Base-by-base conservation (phyloP, 2,329 filamentous ascomycete species). In the Penicillium sclerotigenum region DNA sequence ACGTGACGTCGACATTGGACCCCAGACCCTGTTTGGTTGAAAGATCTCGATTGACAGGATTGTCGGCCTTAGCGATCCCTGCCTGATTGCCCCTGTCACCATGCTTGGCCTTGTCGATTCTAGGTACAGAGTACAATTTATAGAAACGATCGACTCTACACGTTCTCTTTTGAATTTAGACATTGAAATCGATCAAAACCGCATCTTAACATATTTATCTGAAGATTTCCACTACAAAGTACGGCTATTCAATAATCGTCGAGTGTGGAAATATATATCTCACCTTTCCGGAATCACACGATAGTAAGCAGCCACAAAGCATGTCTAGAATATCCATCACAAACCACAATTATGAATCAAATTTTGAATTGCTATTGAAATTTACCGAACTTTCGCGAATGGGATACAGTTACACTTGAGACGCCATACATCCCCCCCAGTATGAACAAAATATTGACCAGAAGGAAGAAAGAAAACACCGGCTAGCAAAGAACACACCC, bases 1-100 rank as follows among this genome's bases (percentile, higher is more conserved):
- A 46, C 5, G 9, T 46, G 29, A 24, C 18, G 28, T 46, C 9
- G 42, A 45, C 5, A 2, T 46, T 33, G 16, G 37, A 47, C 49
- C 48, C 49, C 42, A 47, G 52, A 51, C 38, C 47, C 36, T 31
- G 36, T 31, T 31, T 26, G 29, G 36, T 52, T 47, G 18, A 11
- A 36, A 59, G 55, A 65, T 64, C 29, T 24, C n/a, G n/a, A 65
- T 65, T 63, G 62, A 65, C 62, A 47, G 62, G 56, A 63, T 65
- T 59, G 49, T 54, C 62, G 33, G 34, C 40, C 43, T 54, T 43
- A 38, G 60, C 63, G 63, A 65, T 65, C 62, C 54, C 58, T 65
- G 40, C 62, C 60, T 56, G 56, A 63, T 42, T 42, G 36, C 52
- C 41, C 56, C 47, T 65, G 60, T 62, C 62, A 60, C 37, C 20